Base-by-base conservation (phyloP, 2,329 filamentous ascomycete species). In the Seiridium cupressi region DNA sequence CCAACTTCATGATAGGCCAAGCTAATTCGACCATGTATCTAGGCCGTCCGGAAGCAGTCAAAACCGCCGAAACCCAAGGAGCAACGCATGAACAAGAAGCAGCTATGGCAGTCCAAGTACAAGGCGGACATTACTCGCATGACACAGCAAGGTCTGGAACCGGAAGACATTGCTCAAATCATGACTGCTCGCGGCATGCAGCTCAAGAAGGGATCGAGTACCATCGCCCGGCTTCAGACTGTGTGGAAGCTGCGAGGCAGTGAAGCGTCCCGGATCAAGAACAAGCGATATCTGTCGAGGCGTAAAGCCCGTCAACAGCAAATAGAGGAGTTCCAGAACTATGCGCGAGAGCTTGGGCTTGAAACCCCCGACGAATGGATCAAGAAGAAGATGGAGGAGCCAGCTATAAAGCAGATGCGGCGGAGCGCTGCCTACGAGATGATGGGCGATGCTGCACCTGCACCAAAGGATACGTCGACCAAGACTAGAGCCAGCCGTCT, bases 61-160 rank as follows among this genome's bases (percentile, higher is more conserved):
- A 63, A 63, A 46, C 62, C 60, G 31, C 61, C 62, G 7, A 62
- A 63, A n/a, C 58, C 59, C 31, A 58, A 64, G 11, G 53, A 56
- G 8, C 38, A 57, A 36, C 58, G 62, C 35, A 40, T 58, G 13
- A 58, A 35, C 34, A 58, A 40, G n/a, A 58, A 49, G 34, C 13
- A 49, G 11, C 26, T 51, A 36, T 51, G 34, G 40, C 46, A 49
- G 46, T 49, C 44, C 5, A 38, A 38, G 36, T 46, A 62, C 44
- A 63, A 64, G 51, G 55, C 55, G 11, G 64, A 66, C 42, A 57
- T 66, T 32, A 65, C 59, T n/a, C 61, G 60, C 44, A 63, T 66
- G 64, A 62, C 64, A 31, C 31, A 59, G n/a, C 61, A 65, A 42
- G 62, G 61, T 4, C 60, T 66, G 44, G 44, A 62, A 1, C 44